Evolutionary conservation across 495 filamentous ascomycete genomes (phyloP), one percentile per base, ranked within the genome.

Genomic region (Wilcoxina mikolae): DNA sequence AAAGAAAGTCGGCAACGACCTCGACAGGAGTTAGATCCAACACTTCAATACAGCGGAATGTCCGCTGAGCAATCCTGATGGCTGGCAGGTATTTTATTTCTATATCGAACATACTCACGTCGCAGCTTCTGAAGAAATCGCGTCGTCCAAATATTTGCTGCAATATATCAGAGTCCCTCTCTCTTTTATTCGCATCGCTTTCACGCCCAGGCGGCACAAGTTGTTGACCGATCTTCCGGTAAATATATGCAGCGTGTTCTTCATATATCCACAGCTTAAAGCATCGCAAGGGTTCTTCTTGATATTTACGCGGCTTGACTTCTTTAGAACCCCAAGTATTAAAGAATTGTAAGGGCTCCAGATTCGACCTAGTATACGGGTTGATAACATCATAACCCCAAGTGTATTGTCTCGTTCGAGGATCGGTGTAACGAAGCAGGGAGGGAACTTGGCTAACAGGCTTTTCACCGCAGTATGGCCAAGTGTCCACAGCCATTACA

Each of bases 151-250:
- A n/a, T n/a, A n/a, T n/a, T n/a, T n/a, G n/a, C n/a, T n/a, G n/a
- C n/a, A n/a, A n/a, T n/a, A n/a, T n/a, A n/a, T n/a, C n/a, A n/a
- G n/a, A n/a, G n/a, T n/a, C n/a, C n/a, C n/a, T n/a, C 12, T 9
- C 42, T 5, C 5, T 5, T 45, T 23, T 20, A 9, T 17, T 9
- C 7, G 12, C 15, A 7, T 7, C 31, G 15, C 7, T 15, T 35
- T 7, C 7, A 7, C 7, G 15, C 7, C 7, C 7, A n/a, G n/a
- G n/a, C n/a, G n/a, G n/a, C n/a, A n/a, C n/a, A n/a, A 72, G 69
- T 85, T 85, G 68, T 85, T 82, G 61, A 81, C 84, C 15, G n/a
- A n/a, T n/a, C 83, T 79, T 24, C 84, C n/a, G n/a, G n/a, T n/a
- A n/a, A n/a, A n/a, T n/a, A n/a, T 72, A 24, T 81, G 74, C 31